Evolutionary conservation across 2,329 filamentous ascomycete genomes (phyloP), one percentile per base, ranked within the genome.

Genomic region (Acarospora socialis): DNA sequence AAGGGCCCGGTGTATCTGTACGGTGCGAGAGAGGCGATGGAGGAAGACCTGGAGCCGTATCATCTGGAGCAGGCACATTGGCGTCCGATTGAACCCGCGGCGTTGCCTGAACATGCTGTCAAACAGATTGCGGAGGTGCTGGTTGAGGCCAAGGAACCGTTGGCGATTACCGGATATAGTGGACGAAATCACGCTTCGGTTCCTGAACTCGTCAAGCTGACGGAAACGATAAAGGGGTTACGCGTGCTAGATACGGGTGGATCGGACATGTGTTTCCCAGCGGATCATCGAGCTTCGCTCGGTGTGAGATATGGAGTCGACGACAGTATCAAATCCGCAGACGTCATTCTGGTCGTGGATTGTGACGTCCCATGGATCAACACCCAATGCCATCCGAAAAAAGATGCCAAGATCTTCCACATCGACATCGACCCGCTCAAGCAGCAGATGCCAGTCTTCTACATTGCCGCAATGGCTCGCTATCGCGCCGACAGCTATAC

Each of bases 291-390:
- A 1, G 71, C 58, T 1, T 81, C 70, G 59, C 50, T 82, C 8
- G 77, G 86, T 2, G 53, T 90, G 31, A 67, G 74, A 25, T 92
- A 76, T 45, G 82, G 82, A 3, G 65, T 70, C 3, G 79, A 92
- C 31, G 72, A 81, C 2, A 63, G 66, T 24, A 81, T 93, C 49
- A 68, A 65, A 36, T 72, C 72, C 0, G 82, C 86, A 0, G 87
- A 94, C 51, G 70, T 83, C 7, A 92, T 94, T 37, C 43, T 94
- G 1, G 77, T 93, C 2, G 50, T 92, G 15, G 80, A 94, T 53
- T 92, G 83, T 41, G 86, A 94, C 48, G 83, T 93, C 0, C 86
- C 86, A 0, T 94, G 84, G 83, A 84, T 94, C 34, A 75, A 77
- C n/a, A 90, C 82, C 0, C 72, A 73, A 38, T 75, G 68, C 55